Conservation (phyloP, 768 basidiomycete species). For the Lentinula detonsa region DNA sequence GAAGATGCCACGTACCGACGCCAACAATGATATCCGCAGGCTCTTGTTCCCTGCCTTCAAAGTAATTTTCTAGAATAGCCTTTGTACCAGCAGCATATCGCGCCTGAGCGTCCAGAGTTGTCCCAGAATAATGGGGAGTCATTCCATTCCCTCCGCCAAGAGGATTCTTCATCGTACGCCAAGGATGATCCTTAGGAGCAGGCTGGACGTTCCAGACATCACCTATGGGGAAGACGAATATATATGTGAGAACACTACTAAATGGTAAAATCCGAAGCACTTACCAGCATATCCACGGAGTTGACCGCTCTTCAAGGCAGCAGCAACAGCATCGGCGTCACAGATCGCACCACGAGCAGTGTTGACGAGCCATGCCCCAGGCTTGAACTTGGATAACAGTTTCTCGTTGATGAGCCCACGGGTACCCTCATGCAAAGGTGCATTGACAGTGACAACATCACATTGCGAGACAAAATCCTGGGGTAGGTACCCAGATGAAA, state of each 20-base stretch:
- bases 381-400: slow-evolving; percentile 83
- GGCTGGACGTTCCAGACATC: slow-evolving; percentile 91
- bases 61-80: slow-evolving; percentile 68
- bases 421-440: slow-evolving; percentile 83
- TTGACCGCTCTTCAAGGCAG: slow-evolving; percentile 71
- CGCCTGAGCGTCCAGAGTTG: slow-evolving; percentile 83
- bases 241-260: background rate
- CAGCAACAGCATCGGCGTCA: slow-evolving; percentile 74
- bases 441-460: slow-evolving; percentile 83
- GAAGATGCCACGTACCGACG: slow-evolving; percentile 27
- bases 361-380: slow-evolving; percentile 90
- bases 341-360: slow-evolving; percentile 91
- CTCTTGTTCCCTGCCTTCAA: slow-evolving; percentile 59
- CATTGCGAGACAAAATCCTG: slow-evolving; percentile 52
- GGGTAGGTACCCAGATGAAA: background rate
- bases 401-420: slow-evolving; percentile 76
- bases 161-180: slow-evolving; percentile 79
- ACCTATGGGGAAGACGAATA: slow-evolving; percentile 18
- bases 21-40: slow-evolving; percentile 79
- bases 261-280: background rate
- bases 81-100: slow-evolving; percentile 75
- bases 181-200: slow-evolving; percentile 79
- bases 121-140: slow-evolving; percentile 84
- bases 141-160: slow-evolving; percentile 86
- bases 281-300: slow-evolving; percentile 51